Evolutionary conservation across 106 monocot genomes (phyloP), one percentile per base, ranked within the genome.

Genomic region (Iris macrosiphon): DNA sequence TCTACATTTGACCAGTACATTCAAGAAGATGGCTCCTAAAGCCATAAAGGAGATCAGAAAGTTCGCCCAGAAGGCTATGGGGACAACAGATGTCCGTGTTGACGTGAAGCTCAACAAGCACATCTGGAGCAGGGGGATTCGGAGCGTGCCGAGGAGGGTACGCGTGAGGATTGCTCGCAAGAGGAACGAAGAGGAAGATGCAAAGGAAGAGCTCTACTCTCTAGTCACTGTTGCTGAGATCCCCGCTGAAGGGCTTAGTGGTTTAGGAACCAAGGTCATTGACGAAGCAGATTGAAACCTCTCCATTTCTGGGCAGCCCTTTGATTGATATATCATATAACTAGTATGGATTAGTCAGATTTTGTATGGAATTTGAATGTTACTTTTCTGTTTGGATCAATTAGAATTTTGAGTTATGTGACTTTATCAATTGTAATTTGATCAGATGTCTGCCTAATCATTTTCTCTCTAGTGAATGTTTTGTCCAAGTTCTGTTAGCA

Each of bases 21-120:
- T 69, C 43, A 69, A 69, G 69, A 69, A 69, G 69, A 69, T 34
- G 69, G 69, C 69, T 9, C 69, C 69, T 3, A 69, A 69, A 5
- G 60, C 69, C 28, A 69, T 69, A 29, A 69, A 69, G 52, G 69
- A 69, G 60, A 69, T 69, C 23, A 40, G 60, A 40, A 69, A 52
- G 69, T 69, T 69, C 43, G 60, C 69, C 0, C 60, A 69, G 50
- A 69, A 69, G 43, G 39, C 69, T 0, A 69, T 69, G 69, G 61
- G 61, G 6, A 69, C 69, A 2, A 52, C 69, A 19, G 69, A 69
- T 61, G 60, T 61, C n/a, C 47, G 69, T 31, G 53, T 69, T 18
- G 69, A 69, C 31, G 69, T 69, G 19, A n/a, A 61, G 60, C 60
- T 69, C 16, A 69, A 69, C 42, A 61, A 60, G 60, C 52, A 52